These are phyloP conservation scores for Umbelopsis vinacea DNA, from an alignment of 192 early-diverging fungal genomes.

Conservation along the genomic window DNA sequence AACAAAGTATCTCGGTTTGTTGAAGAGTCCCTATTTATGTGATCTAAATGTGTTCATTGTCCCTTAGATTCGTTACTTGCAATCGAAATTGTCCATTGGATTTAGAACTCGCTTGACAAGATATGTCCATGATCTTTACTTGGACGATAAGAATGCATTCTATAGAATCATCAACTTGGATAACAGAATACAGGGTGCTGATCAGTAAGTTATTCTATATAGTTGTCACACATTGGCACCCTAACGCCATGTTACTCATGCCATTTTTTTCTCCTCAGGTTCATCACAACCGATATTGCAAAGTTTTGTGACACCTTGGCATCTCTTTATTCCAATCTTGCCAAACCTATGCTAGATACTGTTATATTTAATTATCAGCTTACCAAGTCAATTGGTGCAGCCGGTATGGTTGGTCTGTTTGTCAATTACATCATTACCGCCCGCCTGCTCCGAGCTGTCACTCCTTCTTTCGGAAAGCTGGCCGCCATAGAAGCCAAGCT, in stretches of 20 bases:
- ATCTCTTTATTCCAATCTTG: constrained; percentile 94
- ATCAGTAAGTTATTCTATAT: constrained; percentile 61
- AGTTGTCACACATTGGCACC: background rate
- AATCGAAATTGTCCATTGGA: constrained; percentile 74
- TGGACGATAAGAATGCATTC: constrained; percentile 81
- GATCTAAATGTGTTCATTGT: no score
- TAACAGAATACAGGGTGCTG: constrained; percentile 84
- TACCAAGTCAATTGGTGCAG: constrained; percentile 82
- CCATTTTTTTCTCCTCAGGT: constrained; percentile 26
- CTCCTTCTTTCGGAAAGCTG: constrained; percentile 94
- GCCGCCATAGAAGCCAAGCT: constrained; percentile 89
- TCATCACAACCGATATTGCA: constrained; percentile 87
- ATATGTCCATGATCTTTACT: constrained; percentile 85
- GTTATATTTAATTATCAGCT: constrained; percentile 94
- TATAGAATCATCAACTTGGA: constrained; percentile 93
- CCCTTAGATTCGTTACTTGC: constrained; percentile 64
- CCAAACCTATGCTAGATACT: constrained; percentile 94
- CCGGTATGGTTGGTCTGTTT: constrained; percentile 81
- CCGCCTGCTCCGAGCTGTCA: constrained; percentile 76
- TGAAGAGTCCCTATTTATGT: background rate
- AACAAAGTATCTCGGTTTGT: background rate
- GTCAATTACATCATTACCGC: constrained; percentile 80
- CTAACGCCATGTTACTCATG: background rate
- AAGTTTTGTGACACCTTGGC: constrained; percentile 90
- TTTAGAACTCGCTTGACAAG: constrained; percentile 88